Evolutionary conservation across 2,329 filamentous ascomycete species (phyloP).

Genomic region (Lasiodiplodia hormozganensis): DNA sequence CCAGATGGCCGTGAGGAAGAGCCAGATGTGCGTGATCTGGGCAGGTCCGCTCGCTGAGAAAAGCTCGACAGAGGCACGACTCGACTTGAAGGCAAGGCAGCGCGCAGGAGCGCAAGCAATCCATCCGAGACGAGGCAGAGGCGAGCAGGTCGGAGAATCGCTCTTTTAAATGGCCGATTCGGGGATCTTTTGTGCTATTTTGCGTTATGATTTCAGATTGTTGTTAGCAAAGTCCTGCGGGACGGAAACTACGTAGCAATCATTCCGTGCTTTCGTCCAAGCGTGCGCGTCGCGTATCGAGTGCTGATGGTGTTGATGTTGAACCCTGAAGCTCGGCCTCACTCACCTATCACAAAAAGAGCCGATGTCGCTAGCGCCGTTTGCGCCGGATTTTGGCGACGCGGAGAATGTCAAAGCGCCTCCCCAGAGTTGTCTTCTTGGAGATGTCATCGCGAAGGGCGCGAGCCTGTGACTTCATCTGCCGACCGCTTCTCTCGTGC

Average conservation of each 20-base stretch:
- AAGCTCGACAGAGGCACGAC: constrained; percentile 19
- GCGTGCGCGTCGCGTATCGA: not conserved
- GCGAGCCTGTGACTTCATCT: not conserved
- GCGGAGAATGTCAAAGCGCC: constrained; percentile 21
- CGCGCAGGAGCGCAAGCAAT: constrained; percentile 15
- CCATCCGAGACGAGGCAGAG: constrained; percentile 27
- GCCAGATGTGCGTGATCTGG: constrained; percentile 30
- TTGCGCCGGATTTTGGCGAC: constrained; percentile 22
- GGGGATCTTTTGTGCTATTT: constrained; percentile 27
- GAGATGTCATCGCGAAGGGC: constrained; percentile 10
- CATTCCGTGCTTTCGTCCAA: not conserved
- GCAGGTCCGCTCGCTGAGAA: constrained; percentile 24
- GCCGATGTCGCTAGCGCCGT: constrained; percentile 19
- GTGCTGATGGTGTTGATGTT: not conserved
- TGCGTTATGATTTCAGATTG: constrained; percentile 30
- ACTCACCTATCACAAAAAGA: not conserved
- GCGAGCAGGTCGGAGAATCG: constrained; percentile 25
- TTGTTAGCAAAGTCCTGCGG: constrained; percentile 18
- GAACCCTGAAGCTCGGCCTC: not conserved
- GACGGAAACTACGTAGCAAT: constrained; percentile 23
- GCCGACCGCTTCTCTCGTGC: not conserved
- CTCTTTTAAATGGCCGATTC: constrained; percentile 22
- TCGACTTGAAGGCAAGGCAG: constrained; percentile 24
- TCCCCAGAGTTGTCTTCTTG: not conserved
- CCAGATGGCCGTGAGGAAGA: constrained; percentile 23